These are phyloP conservation scores for Neonectria punicea DNA, from an alignment of 2,329 filamentous ascomycete species.

Conservation along the genomic window DNA sequence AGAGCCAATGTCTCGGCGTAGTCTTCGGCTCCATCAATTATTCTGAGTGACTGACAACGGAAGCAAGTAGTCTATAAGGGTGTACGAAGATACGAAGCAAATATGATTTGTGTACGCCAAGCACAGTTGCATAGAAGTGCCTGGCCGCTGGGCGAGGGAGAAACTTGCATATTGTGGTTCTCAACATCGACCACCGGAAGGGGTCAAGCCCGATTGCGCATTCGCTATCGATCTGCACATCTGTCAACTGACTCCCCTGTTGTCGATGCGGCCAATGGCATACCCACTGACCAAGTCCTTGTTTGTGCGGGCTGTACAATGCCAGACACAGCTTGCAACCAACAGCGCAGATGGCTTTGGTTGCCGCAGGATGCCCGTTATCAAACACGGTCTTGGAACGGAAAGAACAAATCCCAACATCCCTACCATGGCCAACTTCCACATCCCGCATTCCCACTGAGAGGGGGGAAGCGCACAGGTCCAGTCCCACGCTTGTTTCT, in stretches of 20 bases:
- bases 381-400: neutral
- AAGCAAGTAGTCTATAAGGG: neutral
- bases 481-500: neutral
- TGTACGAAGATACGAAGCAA: neutral
- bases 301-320: neutral
- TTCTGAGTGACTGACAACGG: neutral
- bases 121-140: neutral
- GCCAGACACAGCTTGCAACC: constrained; percentile 11
- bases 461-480: neutral
- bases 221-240: constrained; percentile 14
- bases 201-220: constrained; percentile 5
- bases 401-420: too few relatives aligned
- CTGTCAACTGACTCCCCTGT: constrained; percentile 6
- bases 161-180: constrained; percentile 1
- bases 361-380: neutral
- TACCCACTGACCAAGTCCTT: neutral
- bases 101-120: neutral
- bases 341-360: neutral
- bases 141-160: constrained; percentile 4
- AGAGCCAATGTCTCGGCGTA: neutral
- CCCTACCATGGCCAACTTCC: neutral
- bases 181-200: neutral
- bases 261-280: neutral
- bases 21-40: too few relatives aligned
- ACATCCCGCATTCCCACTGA: neutral